phyloP scores from a whole-genome alignment of 164 flowering plant species.

The Berberis vulgaris region DNA sequence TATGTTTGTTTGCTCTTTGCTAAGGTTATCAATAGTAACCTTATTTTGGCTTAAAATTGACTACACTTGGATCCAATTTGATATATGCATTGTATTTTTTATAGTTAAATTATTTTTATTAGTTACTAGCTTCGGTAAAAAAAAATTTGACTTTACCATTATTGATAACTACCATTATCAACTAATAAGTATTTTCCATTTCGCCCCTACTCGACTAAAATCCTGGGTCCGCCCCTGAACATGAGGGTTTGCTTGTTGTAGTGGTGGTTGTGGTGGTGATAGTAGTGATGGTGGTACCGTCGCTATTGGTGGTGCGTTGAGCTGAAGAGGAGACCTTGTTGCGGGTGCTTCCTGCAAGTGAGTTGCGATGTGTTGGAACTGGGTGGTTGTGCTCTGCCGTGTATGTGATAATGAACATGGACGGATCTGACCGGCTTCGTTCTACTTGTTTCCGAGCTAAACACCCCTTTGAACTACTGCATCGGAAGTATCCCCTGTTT shows the following conservation, averaged over 20 bases:
- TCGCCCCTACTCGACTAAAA: constrained; percentile 3
- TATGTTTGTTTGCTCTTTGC: too few species aligned
- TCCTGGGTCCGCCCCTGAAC: constrained; percentile 25
- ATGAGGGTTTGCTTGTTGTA: constrained; percentile 18
- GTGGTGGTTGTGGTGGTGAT: constrained; percentile 9
- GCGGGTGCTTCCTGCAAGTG: constrained; percentile 91
- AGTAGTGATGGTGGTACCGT: constrained; percentile 11
- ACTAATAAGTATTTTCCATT: too few species aligned
- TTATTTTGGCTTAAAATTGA: too few species aligned
- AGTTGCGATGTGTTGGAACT: constrained; percentile 85
- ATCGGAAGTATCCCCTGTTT: constrained; percentile 90
- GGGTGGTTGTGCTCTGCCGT: constrained; percentile 96
- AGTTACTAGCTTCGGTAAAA: too few species aligned
- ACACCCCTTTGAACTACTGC: constrained; percentile 95
- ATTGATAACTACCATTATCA: too few species aligned
- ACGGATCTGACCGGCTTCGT: constrained; percentile 78
- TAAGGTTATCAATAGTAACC: too few species aligned
- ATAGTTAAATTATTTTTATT: too few species aligned
- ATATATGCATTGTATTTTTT: too few species aligned
- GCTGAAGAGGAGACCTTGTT: constrained; percentile 31
- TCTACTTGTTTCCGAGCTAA: constrained; percentile 96
- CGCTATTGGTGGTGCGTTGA: neutral
- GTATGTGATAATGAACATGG: constrained; percentile 85
- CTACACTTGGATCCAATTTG: too few species aligned
- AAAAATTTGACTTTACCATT: too few species aligned